phyloP scores from a whole-genome alignment of 2,329 filamentous ascomycete genomes.

The Ascosphaera apis region DNA sequence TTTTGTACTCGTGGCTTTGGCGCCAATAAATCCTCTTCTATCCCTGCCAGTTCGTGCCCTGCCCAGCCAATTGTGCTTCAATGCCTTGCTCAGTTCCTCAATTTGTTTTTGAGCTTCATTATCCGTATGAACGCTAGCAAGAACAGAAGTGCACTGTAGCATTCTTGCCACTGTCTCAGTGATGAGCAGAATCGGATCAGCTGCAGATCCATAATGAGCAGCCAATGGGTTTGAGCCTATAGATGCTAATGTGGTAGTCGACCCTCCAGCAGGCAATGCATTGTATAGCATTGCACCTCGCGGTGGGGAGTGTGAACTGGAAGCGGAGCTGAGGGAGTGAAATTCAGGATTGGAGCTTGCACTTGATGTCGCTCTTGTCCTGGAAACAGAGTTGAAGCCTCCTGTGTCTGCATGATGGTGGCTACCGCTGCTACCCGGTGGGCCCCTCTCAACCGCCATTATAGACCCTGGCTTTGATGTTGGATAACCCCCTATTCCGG shows the following conservation, averaged over 20 bases:
- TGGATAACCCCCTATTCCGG: slow-evolving; percentile 40
- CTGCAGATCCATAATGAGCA: slow-evolving; percentile 5
- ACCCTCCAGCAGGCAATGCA: slow-evolving; percentile 5
- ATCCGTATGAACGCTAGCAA: slow-evolving; percentile 50
- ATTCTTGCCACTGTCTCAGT: slow-evolving; percentile 89
- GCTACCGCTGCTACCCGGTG: not conserved
- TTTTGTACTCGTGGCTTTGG: slow-evolving; percentile 21
- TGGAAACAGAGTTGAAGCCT: not conserved
- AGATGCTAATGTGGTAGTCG: slow-evolving; percentile 11
- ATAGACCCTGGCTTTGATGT: not conserved
- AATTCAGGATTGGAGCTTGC: slow-evolving; percentile 35
- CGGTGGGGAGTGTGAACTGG: slow-evolving; percentile 18
- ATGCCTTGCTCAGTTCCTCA: slow-evolving; percentile 57
- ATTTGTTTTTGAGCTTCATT: slow-evolving; percentile 59
- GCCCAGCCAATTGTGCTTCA: slow-evolving; percentile 95
- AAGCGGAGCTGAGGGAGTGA: slow-evolving; percentile 19
- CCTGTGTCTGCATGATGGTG: not conserved
- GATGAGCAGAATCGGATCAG: slow-evolving; percentile 41
- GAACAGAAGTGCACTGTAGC: slow-evolving; percentile 85
- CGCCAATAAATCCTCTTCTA: slow-evolving; percentile 68
- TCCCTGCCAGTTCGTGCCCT: slow-evolving; percentile 75
- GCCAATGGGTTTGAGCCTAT: not conserved
- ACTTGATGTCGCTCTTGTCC: slow-evolving; percentile 26
- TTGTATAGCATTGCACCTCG: slow-evolving; percentile 10
- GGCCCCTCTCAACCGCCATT: not conserved